Conservation (phyloP, 495 filamentous ascomycete genomes). For the Aspergillus homomorphus region DNA sequence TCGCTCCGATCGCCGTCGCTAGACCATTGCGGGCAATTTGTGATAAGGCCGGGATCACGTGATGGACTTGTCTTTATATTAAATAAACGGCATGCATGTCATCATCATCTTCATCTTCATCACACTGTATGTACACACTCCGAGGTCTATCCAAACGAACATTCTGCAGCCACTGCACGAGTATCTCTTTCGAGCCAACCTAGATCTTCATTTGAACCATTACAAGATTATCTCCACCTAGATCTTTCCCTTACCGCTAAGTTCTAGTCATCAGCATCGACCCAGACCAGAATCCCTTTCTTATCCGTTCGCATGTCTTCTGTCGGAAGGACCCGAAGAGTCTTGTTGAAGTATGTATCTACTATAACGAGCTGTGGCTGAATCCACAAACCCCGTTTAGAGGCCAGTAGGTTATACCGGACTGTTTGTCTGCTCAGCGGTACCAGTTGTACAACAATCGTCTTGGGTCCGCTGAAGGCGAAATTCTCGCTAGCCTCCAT, state of each 20-base stretch:
- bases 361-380: constrained; percentile 69
- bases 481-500: constrained; percentile 95
- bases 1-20: constrained; percentile 31
- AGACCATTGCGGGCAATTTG: constrained; percentile 27
- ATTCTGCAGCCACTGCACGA: not conserved
- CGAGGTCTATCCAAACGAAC: not conserved
- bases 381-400: constrained; percentile 65
- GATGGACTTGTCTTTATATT: constrained; percentile 11
- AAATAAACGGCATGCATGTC: not conserved
- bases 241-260: not conserved
- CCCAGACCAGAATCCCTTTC: constrained; percentile 69
- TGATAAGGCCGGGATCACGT: constrained; percentile 36
- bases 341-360: constrained; percentile 88
- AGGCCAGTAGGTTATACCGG: constrained; percentile 63
- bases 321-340: constrained; percentile 65
- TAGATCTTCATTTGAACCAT: not conserved
- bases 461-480: constrained; percentile 87
- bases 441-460: constrained; percentile 68
- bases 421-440: constrained; percentile 71
- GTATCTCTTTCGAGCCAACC: not conserved
- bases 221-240: not conserved
- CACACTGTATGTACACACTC: not conserved
- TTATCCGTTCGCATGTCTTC: constrained; percentile 73
- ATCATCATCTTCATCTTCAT: not conserved
- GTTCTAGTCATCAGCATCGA: constrained; percentile 46